A percentile compares a stretch with the other conserved stretches of the same genome.
phyloP scores from a whole-genome alignment of 2,329 filamentous ascomycete species.

The Byssochlamys sp. region DNA sequence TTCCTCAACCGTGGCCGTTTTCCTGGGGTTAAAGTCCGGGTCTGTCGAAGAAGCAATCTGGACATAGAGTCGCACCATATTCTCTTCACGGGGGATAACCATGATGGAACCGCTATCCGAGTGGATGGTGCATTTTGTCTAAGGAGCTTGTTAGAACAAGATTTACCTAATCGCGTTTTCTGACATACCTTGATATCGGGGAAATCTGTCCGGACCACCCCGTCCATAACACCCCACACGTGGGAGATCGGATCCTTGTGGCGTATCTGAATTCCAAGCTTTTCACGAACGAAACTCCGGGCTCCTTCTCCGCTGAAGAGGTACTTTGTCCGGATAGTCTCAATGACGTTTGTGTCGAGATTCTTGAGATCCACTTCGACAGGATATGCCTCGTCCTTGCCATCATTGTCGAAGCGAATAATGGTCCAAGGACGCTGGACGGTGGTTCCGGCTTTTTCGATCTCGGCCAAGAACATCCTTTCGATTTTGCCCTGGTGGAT shows the following conservation, averaged over 20 bases:
- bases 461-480: slow-evolving; percentile 52
- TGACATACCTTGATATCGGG: slow-evolving; percentile 49
- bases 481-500: slow-evolving; percentile 56
- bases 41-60: slow-evolving; percentile 56
- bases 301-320: slow-evolving; percentile 56
- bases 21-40: slow-evolving; percentile 51
- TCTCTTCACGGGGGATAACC: slow-evolving; percentile 47
- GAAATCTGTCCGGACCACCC: slow-evolving; percentile 54
- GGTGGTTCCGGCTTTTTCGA: slow-evolving; percentile 48
- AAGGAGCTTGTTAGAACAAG: background rate
- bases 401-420: slow-evolving; percentile 52
- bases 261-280: slow-evolving; percentile 56
- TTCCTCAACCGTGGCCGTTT: slow-evolving; percentile 50
- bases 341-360: slow-evolving; percentile 59
- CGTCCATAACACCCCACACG: slow-evolving; percentile 60
- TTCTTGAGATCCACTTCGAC: slow-evolving; percentile 70
- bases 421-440: slow-evolving; percentile 56
- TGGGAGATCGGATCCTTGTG: slow-evolving; percentile 56
- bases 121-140: slow-evolving; percentile 61
- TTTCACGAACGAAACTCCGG: slow-evolving; percentile 50
- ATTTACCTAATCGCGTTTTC: background rate
- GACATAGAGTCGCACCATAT: slow-evolving; percentile 42
- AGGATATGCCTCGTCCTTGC: slow-evolving; percentile 59
- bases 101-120: slow-evolving; percentile 55
- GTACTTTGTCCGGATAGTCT: slow-evolving; percentile 57